Evolutionary conservation across 345 rosid species (phyloP).

Genomic region (Streptanthus diversifolius): DNA sequence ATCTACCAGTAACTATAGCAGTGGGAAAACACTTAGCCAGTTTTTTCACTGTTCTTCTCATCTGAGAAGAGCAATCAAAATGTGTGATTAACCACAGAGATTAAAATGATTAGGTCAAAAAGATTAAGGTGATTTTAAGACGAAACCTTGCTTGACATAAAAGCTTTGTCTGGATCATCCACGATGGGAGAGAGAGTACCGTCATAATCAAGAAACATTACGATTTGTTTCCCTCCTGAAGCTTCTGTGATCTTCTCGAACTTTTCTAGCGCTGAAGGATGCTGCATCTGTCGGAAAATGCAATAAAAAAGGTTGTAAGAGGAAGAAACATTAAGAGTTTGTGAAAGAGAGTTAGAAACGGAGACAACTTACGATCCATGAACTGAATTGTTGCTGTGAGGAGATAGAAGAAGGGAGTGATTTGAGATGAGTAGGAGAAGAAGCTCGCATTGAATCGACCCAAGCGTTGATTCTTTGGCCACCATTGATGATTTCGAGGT

Average conservation of each 20-base stretch:
- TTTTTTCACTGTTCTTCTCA: constrained; percentile 76
- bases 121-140: background rate
- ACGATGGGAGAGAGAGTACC: constrained; percentile 98
- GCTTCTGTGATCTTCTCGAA: constrained; percentile 61
- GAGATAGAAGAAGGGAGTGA: constrained; percentile 42
- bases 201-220: constrained; percentile 90
- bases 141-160: constrained; percentile 83
- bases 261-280: constrained; percentile 83
- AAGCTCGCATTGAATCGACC: constrained; percentile 87
- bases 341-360: background rate
- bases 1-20: constrained; percentile 90
- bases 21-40: constrained; percentile 71
- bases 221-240: constrained; percentile 78
- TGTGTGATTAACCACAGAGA: background rate
- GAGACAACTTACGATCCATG: constrained; percentile 60
- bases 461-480: constrained; percentile 60
- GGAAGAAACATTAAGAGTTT: background rate
- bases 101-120: background rate
- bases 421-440: constrained; percentile 83
- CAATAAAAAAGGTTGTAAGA: background rate
- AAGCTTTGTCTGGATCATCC: constrained; percentile 85
- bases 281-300: constrained; percentile 43
- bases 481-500: constrained; percentile 59
- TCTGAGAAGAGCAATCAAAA: constrained; percentile 39
- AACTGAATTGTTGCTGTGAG: constrained; percentile 37